Evolutionary conservation across 2,329 filamentous ascomycete genomes (phyloP).

Genomic region (Dactylellina parvicollis): DNA sequence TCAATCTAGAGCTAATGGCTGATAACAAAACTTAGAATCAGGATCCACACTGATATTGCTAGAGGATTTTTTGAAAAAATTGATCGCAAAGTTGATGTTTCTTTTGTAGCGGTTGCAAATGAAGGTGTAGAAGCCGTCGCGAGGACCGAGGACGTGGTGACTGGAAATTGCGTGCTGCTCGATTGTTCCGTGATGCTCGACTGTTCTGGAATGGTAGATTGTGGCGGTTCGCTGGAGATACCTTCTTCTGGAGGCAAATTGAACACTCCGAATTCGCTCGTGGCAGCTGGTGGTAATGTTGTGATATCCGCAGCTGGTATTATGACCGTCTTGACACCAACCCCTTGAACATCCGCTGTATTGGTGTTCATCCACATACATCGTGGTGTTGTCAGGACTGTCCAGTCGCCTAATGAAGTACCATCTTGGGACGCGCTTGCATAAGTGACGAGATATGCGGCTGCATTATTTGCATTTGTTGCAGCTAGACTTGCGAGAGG

Average conservation of each 20-base stretch:
- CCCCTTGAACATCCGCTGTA: conserved; percentile 4
- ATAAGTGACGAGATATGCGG: conserved; percentile 11
- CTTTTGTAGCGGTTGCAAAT: too few species aligned
- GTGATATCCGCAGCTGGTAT: conserved; percentile 14
- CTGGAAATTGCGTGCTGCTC: neutral
- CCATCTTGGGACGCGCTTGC: conserved; percentile 9
- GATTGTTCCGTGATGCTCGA: neutral
- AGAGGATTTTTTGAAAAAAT: too few species aligned
- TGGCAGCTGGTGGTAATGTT: neutral
- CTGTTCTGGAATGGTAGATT: neutral
- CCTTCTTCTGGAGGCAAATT: neutral
- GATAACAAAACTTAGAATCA: too few species aligned
- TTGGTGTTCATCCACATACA: conserved; percentile 22
- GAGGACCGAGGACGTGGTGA: neutral
- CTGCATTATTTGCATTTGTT: conserved; percentile 7
- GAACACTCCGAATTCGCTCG: conserved; percentile 13
- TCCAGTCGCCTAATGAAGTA: conserved; percentile 11
- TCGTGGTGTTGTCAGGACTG: conserved; percentile 5
- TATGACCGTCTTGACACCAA: conserved; percentile 5
- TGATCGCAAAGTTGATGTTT: too few species aligned
- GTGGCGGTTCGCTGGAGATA: neutral
- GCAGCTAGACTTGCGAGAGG: conserved; percentile 10
- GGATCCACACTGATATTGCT: too few species aligned
- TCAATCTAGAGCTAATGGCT: too few species aligned
- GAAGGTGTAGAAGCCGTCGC: neutral